Base-by-base conservation (phyloP, 164 flowering plant species). In the Berberis vulgaris region DNA sequence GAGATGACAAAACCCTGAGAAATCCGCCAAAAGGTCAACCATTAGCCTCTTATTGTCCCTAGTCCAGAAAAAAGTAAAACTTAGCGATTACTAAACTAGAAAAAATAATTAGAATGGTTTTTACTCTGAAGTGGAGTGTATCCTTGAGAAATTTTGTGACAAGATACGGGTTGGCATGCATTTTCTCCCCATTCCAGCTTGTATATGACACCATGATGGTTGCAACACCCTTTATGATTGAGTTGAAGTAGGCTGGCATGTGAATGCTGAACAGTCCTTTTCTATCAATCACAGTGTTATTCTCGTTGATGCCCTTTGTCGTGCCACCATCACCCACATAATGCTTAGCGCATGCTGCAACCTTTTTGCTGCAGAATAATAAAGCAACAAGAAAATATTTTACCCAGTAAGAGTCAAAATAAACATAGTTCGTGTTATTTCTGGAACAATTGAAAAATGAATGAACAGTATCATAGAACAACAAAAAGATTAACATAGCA, bases 261-360 rank as follows among this genome's bases (percentile, higher is more conserved):
- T 65, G 67, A 12, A 65, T 57, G 53, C 59, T 56, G 61, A 65
- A 41, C 38, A 65, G 26, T 39, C 40, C 67, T 13, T 56, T 45
- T n/a, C 38, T 40, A 7, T 26, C 40, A 54, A 41, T 39, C 13
- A 45, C 53, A 3, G 67, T 65, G 42, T 65, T 65, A 43, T 46
- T 56, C 61, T 56, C 67, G 60, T 65, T 65, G 54, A 65, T 57
- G 26, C 67, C 67, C 40, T 57, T 57, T 12, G 13, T 45, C 6
- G 67, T 65, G 3, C 67, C 67, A 45, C 67, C 67, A 65, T 65
- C 67, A 13, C 67, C 67, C 2, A 57, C 67, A n/a, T 44, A 65
- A 13, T 65, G 67, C 45, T 65, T 65, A 43, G 67, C 67, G 12
- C 61, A 65, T 42, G 67, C 67, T 2, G 54, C 64, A 41, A 62